Evolutionary conservation across 1,139 yeast species (phyloP).

Genomic region (Tardiomyces depauwii): DNA sequence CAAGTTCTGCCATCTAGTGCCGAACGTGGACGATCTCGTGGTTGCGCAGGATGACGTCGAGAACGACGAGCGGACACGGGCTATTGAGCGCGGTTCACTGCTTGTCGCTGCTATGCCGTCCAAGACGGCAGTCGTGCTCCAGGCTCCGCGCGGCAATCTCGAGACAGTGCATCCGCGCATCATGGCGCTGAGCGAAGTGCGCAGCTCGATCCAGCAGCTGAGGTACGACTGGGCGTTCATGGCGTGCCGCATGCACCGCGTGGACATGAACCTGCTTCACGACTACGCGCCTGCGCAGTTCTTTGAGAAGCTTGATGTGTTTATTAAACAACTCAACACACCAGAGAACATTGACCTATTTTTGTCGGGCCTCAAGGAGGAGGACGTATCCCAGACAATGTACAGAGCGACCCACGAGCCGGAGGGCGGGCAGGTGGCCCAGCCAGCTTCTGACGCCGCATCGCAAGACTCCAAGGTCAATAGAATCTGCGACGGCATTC

Average conservation of each 20-base stretch:
- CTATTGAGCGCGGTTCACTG: constrained; percentile 83
- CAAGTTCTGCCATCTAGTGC: constrained; percentile 65
- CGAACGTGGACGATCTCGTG: constrained; percentile 24
- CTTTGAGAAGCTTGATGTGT: constrained; percentile 48
- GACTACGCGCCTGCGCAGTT: constrained; percentile 75
- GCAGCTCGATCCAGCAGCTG: constrained; percentile 48
- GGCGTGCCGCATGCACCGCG: constrained; percentile 82
- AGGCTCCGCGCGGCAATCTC: constrained; percentile 92
- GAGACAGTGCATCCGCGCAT: constrained; percentile 92
- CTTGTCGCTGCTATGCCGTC: constrained; percentile 76
- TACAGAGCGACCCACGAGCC: constrained; percentile 55
- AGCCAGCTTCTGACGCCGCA: constrained; percentile 16
- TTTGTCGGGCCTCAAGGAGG: constrained; percentile 75
- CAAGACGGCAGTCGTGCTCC: constrained; percentile 70
- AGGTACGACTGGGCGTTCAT: constrained; percentile 63
- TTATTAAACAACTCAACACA: constrained; percentile 58
- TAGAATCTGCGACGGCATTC: constrained; percentile 60
- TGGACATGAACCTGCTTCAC: constrained; percentile 78
- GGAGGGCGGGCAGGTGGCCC: constrained; percentile 13
- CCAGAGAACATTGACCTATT: constrained; percentile 79
- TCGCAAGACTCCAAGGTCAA: constrained; percentile 45
- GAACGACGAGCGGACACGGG: constrained; percentile 72
- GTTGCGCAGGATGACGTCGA: constrained; percentile 26
- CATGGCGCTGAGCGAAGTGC: constrained; percentile 76
- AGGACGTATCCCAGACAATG: constrained; percentile 74